These are phyloP conservation scores for Boletus huronensis DNA, from an alignment of 768 basidiomycete genomes.

Conservation along the genomic window DNA sequence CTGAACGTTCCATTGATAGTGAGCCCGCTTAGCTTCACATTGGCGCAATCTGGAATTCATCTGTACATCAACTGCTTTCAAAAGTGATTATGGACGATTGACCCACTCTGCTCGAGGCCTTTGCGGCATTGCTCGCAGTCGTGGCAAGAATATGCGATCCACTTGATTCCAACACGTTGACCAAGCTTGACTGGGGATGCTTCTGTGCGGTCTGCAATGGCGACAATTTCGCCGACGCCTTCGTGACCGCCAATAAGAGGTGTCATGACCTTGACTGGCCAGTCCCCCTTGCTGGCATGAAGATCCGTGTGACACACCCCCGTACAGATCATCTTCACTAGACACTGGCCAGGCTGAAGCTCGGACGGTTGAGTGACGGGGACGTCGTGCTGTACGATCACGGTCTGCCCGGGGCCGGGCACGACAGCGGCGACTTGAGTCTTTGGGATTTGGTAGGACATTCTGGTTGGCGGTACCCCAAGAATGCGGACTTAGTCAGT, in stretches of 20 bases:
- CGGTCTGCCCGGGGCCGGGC: constrained; percentile 24
- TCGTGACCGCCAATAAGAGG: constrained; percentile 83
- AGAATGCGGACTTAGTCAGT: not conserved
- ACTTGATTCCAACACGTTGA: constrained; percentile 81
- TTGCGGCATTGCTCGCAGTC: constrained; percentile 74
- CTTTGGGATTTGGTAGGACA: constrained; percentile 34
- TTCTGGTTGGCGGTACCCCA: too few species aligned
- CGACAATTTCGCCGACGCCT: constrained; percentile 78
- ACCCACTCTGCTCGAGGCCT: constrained; percentile 72
- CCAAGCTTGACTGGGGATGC: constrained; percentile 66
- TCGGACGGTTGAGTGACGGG: constrained; percentile 56
- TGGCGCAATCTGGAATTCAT: constrained; percentile 47
- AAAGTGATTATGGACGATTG: not conserved
- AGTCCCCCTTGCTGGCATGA: constrained; percentile 72
- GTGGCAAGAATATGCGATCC: constrained; percentile 70
- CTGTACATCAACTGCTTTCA: not conserved
- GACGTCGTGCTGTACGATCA: constrained; percentile 39
- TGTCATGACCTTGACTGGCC: constrained; percentile 66
- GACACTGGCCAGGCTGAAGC: constrained; percentile 66
- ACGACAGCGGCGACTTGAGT: constrained; percentile 43
- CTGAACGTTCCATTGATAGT: constrained; percentile 75
- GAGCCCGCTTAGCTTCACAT: constrained; percentile 64
- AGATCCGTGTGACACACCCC: constrained; percentile 89
- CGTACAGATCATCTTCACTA: constrained; percentile 70
- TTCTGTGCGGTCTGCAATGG: constrained; percentile 64